Conservation (phyloP, 2,329 filamentous ascomycete genomes). For the Didymella lethalis region DNA sequence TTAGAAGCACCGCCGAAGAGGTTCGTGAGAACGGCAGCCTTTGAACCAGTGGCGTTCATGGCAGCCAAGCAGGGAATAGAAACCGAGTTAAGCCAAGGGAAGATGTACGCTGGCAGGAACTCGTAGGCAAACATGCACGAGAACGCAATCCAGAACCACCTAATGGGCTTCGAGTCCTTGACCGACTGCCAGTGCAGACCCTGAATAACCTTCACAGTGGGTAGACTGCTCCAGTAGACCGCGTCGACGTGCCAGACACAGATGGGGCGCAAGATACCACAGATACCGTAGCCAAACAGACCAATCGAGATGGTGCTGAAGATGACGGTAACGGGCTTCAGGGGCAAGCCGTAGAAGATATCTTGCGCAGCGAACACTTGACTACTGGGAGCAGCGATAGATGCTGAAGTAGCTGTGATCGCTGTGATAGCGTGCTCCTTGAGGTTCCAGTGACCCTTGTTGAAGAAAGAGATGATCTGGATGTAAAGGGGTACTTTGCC, state of each 20-base stretch:
- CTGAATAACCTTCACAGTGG: constrained; percentile 28
- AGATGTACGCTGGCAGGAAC: constrained; percentile 30
- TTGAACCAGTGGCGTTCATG: constrained; percentile 26
- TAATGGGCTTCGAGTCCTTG: constrained; percentile 25
- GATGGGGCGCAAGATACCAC: constrained; percentile 26
- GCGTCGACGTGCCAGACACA: constrained; percentile 29
- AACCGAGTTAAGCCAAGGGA: constrained; percentile 28
- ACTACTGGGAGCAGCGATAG: constrained; percentile 25
- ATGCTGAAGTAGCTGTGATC: constrained; percentile 28
- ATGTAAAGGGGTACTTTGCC: constrained; percentile 22
- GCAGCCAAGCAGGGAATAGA: constrained; percentile 28
- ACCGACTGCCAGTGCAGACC: constrained; percentile 29
- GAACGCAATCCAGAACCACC: constrained; percentile 31
- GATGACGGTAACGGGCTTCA: constrained; percentile 25
- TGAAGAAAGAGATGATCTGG: constrained; percentile 26
- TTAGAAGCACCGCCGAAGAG: constrained; percentile 26
- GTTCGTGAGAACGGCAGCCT: constrained; percentile 23
- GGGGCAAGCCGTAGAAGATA: constrained; percentile 23
- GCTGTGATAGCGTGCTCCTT: constrained; percentile 27
- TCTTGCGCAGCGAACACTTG: constrained; percentile 27
- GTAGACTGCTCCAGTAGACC: constrained; percentile 30
- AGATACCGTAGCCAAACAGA: constrained; percentile 27
- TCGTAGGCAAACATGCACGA: constrained; percentile 28
- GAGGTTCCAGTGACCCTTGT: constrained; percentile 23
- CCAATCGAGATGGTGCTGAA: constrained; percentile 29